phyloP scores from a whole-genome alignment of 2,329 filamentous ascomycete genomes.

The Madurella mycetomatis region DNA sequence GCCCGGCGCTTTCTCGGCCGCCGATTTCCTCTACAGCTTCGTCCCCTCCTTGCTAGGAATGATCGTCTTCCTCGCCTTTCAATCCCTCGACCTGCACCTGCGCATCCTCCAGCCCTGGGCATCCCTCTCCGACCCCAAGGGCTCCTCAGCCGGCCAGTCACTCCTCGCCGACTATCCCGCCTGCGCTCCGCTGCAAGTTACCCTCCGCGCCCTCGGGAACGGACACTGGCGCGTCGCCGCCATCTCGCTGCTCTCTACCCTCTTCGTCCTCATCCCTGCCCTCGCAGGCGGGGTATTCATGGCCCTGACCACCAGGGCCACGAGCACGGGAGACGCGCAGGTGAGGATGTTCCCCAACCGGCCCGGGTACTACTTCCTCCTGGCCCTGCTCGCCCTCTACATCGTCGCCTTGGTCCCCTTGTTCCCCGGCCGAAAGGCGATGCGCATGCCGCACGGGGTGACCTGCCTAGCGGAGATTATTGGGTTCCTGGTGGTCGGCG shows the following conservation, averaged over 20 bases:
- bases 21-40: constrained; percentile 84
- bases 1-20: constrained; percentile 67
- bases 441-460: constrained; percentile 68
- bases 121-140: constrained; percentile 52
- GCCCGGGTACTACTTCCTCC: constrained; percentile 67
- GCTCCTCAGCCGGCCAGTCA: constrained; percentile 57
- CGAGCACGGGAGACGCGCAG: constrained; percentile 27
- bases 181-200: constrained; percentile 57
- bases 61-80: constrained; percentile 62
- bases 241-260: constrained; percentile 54
- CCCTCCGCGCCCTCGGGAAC: constrained; percentile 54
- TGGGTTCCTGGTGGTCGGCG: constrained; percentile 58
- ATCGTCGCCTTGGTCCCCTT: constrained; percentile 58
- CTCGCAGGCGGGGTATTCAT: constrained; percentile 69
- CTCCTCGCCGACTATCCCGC: constrained; percentile 68
- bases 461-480: constrained; percentile 71
- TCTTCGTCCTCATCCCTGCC: constrained; percentile 61
- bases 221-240: constrained; percentile 62
- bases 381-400: constrained; percentile 68
- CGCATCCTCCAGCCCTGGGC: constrained; percentile 67
- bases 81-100: constrained; percentile 61
- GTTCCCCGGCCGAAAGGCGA: constrained; percentile 55
- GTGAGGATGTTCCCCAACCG: constrained; percentile 69
- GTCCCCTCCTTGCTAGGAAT: constrained; percentile 65
- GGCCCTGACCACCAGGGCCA: constrained; percentile 55